phyloP scores from a whole-genome alignment of 2,329 filamentous ascomycete species.

The Coleophoma eucalyptorum region DNA sequence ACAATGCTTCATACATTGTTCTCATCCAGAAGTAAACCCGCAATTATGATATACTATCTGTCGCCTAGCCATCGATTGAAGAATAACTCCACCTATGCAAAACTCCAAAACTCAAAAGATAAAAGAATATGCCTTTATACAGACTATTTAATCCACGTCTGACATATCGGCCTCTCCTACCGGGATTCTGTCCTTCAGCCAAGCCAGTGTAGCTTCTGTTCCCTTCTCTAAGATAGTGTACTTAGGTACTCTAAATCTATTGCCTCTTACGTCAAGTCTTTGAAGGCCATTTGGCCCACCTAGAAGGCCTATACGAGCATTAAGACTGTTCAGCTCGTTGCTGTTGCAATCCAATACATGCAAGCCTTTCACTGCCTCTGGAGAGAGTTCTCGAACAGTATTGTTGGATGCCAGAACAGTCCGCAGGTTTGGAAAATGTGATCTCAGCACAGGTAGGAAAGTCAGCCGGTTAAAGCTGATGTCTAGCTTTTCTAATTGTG shows the following conservation, averaged over 20 bases:
- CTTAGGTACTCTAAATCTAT: slow-evolving; percentile 82
- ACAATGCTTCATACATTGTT: no score
- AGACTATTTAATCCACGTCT: slow-evolving; percentile 17
- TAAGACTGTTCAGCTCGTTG: slow-evolving; percentile 80
- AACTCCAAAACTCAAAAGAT: no score
- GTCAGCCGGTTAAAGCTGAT: slow-evolving; percentile 79
- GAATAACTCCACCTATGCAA: no score
- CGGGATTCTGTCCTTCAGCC: slow-evolving; percentile 76
- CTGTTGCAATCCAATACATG: slow-evolving; percentile 75
- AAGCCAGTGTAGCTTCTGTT: slow-evolving; percentile 78
- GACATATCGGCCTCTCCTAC: slow-evolving; percentile 28
- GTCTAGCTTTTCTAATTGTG: slow-evolving; percentile 72
- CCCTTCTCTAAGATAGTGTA: slow-evolving; percentile 83
- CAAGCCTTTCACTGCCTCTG: slow-evolving; percentile 70
- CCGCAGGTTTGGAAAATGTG: slow-evolving; percentile 65
- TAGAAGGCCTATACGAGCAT: slow-evolving; percentile 76
- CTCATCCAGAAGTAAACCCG: no score
- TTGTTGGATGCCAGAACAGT: slow-evolving; percentile 78
- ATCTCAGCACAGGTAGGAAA: slow-evolving; percentile 62
- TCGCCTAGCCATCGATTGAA: no score
- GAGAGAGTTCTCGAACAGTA: slow-evolving; percentile 67
- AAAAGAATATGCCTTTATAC: no score
- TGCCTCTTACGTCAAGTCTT: slow-evolving; percentile 75
- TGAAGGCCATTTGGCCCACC: slow-evolving; percentile 56
- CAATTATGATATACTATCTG: no score